A percentile compares a stretch with the other conserved stretches of the same genome.
Conservation (phyloP, 2,329 filamentous ascomycete species). For the Rutstroemia sp. region DNA sequence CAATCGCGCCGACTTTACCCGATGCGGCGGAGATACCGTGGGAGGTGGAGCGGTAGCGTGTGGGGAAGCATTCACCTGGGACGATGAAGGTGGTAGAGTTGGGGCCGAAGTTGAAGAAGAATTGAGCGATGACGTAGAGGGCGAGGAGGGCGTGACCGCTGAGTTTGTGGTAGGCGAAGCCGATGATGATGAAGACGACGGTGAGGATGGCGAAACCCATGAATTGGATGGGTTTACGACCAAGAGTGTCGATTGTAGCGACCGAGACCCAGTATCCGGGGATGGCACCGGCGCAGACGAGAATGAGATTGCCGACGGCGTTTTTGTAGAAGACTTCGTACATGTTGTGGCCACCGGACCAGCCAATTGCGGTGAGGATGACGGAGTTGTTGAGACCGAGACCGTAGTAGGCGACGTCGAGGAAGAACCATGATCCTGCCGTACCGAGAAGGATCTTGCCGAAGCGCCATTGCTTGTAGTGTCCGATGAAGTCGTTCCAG, state of each 20-base stretch:
- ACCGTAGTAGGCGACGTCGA: constrained; percentile 49
- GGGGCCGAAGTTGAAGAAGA: constrained; percentile 60
- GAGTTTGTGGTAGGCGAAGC: constrained; percentile 49
- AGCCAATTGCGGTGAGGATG: constrained; percentile 67
- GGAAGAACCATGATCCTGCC: constrained; percentile 77
- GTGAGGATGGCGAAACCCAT: constrained; percentile 56
- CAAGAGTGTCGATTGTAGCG: constrained; percentile 65
- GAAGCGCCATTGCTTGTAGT: constrained; percentile 67
- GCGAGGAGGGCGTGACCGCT: constrained; percentile 45
- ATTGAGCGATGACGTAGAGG: constrained; percentile 58
- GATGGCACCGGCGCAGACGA: constrained; percentile 69
- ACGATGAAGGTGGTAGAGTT: constrained; percentile 69
- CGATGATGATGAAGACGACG: constrained; percentile 54
- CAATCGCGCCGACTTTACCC: constrained; percentile 32
- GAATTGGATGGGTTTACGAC: constrained; percentile 70
- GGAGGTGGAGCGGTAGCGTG: constrained; percentile 30
- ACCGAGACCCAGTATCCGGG: constrained; percentile 78
- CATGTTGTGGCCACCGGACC: constrained; percentile 52
- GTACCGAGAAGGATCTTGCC: constrained; percentile 67
- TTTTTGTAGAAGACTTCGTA: constrained; percentile 65
- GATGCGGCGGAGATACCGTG: constrained; percentile 32
- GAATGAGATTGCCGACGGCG: constrained; percentile 69
- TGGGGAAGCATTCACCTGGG: constrained; percentile 53
- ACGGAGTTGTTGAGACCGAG: constrained; percentile 69
- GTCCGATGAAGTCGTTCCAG: constrained; percentile 61